Conservation (phyloP, 2,329 filamentous ascomycete genomes). For the Beauveria caledonica region DNA sequence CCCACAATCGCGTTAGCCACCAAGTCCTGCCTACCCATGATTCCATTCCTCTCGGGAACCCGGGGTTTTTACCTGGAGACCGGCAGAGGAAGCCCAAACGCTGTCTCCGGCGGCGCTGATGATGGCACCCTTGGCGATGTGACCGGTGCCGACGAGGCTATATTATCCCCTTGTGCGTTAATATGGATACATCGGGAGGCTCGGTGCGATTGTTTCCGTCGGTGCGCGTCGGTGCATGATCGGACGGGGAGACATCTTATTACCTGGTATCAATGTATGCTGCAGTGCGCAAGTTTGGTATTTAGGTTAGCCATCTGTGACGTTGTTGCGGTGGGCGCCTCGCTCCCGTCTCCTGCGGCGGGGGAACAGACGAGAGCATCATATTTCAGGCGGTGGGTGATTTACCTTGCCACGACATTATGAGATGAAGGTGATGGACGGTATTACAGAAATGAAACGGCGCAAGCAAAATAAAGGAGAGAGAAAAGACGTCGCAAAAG, state of each 20-base stretch:
- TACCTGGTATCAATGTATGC: slow-evolving; percentile 46
- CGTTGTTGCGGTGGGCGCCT: slow-evolving; percentile 21
- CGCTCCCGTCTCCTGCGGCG: background rate
- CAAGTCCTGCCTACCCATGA: too few relatives aligned
- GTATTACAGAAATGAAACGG: background rate
- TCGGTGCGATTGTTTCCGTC: background rate
- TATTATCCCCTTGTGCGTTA: slow-evolving; percentile 13
- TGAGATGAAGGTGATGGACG: slow-evolving; percentile 21
- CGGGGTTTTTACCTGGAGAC: slow-evolving; percentile 57
- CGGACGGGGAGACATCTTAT: background rate
- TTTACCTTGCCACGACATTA: slow-evolving; percentile 66
- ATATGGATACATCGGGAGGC: slow-evolving; percentile 11
- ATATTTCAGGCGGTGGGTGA: slow-evolving; percentile 26
- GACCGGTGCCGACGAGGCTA: slow-evolving; percentile 72
- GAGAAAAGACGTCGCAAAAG: background rate
- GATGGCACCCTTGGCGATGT: slow-evolving; percentile 79
- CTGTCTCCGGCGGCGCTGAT: slow-evolving; percentile 74
- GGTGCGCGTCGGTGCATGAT: background rate
- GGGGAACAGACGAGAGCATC: slow-evolving; percentile 12
- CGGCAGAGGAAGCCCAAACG: slow-evolving; percentile 63
- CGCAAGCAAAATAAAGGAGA: background rate
- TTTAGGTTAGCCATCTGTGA: slow-evolving; percentile 15
- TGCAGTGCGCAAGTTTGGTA: slow-evolving; percentile 19
- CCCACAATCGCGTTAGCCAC: background rate
- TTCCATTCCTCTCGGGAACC: background rate